Evolutionary conservation across 1,139 yeast genomes (phyloP).

Genomic region (Debaryomyces psychrophilus): DNA sequence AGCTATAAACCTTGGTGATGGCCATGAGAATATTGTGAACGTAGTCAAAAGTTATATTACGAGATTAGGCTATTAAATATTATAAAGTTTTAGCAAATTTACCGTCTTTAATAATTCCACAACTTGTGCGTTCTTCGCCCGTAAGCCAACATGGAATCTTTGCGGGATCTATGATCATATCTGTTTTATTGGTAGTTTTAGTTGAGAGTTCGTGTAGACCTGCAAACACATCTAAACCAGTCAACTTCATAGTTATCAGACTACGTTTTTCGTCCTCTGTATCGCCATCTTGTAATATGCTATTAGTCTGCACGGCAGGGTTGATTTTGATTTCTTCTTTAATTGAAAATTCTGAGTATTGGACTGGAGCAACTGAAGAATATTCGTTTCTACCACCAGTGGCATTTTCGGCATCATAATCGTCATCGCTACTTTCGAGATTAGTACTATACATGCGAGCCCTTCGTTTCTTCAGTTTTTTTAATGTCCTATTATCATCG

Average conservation of each 20-base stretch:
- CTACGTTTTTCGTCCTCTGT: conserved; percentile 19
- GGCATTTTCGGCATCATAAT: conserved; percentile 24
- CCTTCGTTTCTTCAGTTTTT: conserved; percentile 14
- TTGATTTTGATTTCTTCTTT: conserved; percentile 25
- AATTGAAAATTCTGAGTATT: conserved; percentile 49
- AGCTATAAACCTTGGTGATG: conserved; percentile 24
- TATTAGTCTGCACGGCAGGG: conserved; percentile 9
- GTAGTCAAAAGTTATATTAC: conserved; percentile 31
- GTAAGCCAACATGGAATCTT: conserved; percentile 76
- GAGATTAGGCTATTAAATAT: conserved; percentile 33
- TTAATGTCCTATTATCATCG: conserved; percentile 31
- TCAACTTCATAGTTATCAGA: conserved; percentile 51
- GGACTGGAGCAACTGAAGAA: conserved; percentile 58
- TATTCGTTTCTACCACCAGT: conserved; percentile 35
- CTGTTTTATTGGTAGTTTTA: conserved; percentile 24
- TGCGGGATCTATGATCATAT: conserved; percentile 54
- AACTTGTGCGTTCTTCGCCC: conserved; percentile 65
- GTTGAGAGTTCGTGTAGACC: conserved; percentile 78
- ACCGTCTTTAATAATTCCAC: conserved; percentile 55
- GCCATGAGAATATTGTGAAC: conserved; percentile 20
- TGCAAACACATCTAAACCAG: conserved; percentile 78
- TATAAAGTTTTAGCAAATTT: conserved; percentile 24
- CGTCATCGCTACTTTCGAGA: conserved; percentile 18
- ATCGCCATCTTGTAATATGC: conserved; percentile 6
- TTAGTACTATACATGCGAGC: conserved; percentile 13